Evolutionary conservation across 2,329 filamentous ascomycete species (phyloP).

Genomic region (Diaporthe sp.): DNA sequence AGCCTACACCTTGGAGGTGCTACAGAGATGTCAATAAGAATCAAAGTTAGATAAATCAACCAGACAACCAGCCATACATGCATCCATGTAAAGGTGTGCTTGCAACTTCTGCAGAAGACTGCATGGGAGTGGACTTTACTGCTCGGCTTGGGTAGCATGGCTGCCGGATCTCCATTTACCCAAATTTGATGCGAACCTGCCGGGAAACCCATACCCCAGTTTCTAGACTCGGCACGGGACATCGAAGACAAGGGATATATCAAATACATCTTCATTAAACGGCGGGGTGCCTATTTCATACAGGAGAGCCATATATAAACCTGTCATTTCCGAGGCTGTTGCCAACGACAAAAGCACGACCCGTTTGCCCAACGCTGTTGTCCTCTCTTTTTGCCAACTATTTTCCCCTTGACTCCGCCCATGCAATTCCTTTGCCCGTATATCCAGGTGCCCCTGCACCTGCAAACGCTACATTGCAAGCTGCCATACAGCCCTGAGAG

Average conservation of each 20-base stretch:
- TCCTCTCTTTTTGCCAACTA: neutral
- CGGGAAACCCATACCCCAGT: neutral
- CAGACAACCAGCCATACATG: neutral
- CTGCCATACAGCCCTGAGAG: constrained; percentile 15
- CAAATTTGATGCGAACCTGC: neutral
- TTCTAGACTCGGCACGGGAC: neutral
- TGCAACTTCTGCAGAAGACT: neutral
- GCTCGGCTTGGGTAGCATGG: neutral
- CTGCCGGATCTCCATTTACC: constrained; percentile 1
- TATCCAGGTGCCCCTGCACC: neutral
- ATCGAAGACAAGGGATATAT: neutral
- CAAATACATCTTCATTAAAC: constrained; percentile 8
- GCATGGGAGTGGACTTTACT: neutral
- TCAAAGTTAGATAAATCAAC: neutral
- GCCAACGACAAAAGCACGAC: neutral
- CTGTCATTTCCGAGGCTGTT: neutral
- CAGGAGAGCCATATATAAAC: constrained; percentile 5
- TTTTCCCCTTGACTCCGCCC: constrained; percentile 28
- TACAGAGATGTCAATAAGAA: too few relatives aligned
- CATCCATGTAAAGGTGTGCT: neutral
- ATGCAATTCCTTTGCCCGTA: constrained; percentile 27
- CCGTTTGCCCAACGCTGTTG: neutral
- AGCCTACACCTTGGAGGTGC: neutral
- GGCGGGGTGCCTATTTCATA: constrained; percentile 3
- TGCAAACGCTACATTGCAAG: constrained; percentile 18